These are phyloP conservation scores for Medicago ruthenica DNA, from an alignment of 306 rosid species.

Conservation along the genomic window DNA sequence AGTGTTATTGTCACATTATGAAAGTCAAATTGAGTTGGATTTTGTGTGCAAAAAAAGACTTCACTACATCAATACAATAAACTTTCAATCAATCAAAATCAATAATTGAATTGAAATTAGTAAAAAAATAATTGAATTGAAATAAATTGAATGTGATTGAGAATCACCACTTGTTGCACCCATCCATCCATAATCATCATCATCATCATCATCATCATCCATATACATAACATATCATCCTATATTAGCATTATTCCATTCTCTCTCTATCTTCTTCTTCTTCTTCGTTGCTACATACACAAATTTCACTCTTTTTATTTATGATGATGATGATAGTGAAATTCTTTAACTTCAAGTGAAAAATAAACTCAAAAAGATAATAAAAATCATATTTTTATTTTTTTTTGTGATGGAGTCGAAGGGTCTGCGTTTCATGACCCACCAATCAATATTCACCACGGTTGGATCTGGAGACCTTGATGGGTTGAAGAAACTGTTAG, in stretches of 20 bases:
- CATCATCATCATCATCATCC: background rate
- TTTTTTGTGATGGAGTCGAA: constrained; percentile 66
- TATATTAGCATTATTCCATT: background rate
- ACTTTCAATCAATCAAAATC: background rate
- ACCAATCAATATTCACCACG: constrained; percentile 73
- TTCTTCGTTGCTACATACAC: background rate
- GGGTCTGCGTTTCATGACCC: constrained; percentile 69
- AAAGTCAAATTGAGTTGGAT: constrained; percentile 17
- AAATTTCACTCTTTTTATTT: background rate
- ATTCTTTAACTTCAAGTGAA: constrained; percentile 34
- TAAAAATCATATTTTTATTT: constrained; percentile 2
- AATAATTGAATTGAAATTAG: constrained; percentile 5
- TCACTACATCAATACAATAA: background rate
- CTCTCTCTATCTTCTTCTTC: constrained; percentile 22
- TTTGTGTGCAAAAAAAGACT: constrained; percentile 26
- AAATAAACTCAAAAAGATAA: background rate
- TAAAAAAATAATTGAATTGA: too few species aligned
- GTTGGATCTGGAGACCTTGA: constrained; percentile 87
- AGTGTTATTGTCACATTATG: too few species aligned
- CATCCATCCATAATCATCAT: constrained; percentile 22
- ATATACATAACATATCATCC: too few species aligned
- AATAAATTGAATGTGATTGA: constrained; percentile 25
- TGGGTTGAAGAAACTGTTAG: constrained; percentile 52
- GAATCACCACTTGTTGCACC: constrained; percentile 26
- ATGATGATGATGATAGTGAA: background rate